These are phyloP conservation scores for Scutellaria barbata DNA, from an alignment of 257 asterid species.

Conservation along the genomic window DNA sequence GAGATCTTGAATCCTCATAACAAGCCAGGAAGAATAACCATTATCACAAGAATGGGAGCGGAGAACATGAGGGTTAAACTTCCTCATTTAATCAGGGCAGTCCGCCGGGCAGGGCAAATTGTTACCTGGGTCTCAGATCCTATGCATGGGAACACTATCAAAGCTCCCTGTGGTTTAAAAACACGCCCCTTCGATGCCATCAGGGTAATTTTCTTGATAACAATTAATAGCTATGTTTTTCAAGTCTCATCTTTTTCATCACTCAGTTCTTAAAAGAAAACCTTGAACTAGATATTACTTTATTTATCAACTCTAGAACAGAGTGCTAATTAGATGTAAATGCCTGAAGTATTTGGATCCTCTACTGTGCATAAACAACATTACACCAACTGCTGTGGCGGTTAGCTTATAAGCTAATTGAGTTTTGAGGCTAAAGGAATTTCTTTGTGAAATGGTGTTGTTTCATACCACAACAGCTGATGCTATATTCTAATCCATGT, in stretches of 20 bases:
- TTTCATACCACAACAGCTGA: too few relatives aligned
- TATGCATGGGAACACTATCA: conserved; percentile 90
- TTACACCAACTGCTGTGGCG: too few relatives aligned
- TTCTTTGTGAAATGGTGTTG: too few relatives aligned
- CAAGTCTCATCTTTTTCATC: not conserved
- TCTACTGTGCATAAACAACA: too few relatives aligned
- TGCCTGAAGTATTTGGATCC: too few relatives aligned
- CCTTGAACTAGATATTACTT: not conserved
- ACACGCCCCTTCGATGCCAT: conserved; percentile 85
- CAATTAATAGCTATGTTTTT: not conserved
- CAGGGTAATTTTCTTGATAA: conserved; percentile 54
- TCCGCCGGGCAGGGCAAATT: conserved; percentile 76
- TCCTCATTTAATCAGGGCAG: conserved; percentile 82
- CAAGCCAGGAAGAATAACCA: conserved; percentile 79
- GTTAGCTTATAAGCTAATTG: too few relatives aligned
- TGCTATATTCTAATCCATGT: not conserved
- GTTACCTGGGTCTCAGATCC: conserved; percentile 94
- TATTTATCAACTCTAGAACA: not conserved
- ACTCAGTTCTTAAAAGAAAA: not conserved
- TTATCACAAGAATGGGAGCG: conserved; percentile 90
- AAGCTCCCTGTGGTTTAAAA: conserved; percentile 89
- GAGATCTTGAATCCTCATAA: conserved; percentile 76
- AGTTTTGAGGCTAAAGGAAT: too few relatives aligned
- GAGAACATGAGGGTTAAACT: conserved; percentile 91
- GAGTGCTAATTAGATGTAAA: too few relatives aligned